Conservation (phyloP, 2,329 filamentous ascomycete species). For the Claviceps sp. region DNA sequence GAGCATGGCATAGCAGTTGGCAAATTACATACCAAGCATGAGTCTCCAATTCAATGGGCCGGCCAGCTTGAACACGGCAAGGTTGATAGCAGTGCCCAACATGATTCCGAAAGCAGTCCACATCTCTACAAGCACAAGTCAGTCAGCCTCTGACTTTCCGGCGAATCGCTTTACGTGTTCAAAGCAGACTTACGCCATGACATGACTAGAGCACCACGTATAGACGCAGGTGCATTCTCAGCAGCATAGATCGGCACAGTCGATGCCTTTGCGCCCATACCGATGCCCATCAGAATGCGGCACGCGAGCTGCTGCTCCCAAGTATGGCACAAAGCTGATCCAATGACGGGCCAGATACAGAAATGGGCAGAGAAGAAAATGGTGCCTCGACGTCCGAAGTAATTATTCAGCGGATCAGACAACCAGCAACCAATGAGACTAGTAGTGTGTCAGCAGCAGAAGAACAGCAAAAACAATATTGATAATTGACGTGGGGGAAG, state of each 20-base stretch:
- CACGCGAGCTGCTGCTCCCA: conserved; percentile 55
- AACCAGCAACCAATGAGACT: conserved; percentile 45
- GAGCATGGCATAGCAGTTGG: background rate
- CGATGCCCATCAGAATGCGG: conserved; percentile 54
- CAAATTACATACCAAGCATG: conserved; percentile 28
- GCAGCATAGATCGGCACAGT: conserved; percentile 61
- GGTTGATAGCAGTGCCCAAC: conserved; percentile 28
- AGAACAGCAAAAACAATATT: background rate
- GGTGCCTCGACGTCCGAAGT: conserved; percentile 50
- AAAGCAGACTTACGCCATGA: conserved; percentile 52
- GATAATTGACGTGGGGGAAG: background rate
- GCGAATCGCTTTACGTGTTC: conserved; percentile 25
- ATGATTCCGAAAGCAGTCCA: conserved; percentile 45
- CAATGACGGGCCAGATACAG: conserved; percentile 37
- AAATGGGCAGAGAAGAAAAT: conserved; percentile 47
- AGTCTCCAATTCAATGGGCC: conserved; percentile 22
- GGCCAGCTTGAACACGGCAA: conserved; percentile 14
- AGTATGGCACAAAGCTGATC: conserved; percentile 44
- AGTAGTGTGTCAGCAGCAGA: background rate
- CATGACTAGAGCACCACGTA: conserved; percentile 69
- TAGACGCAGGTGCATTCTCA: conserved; percentile 55
- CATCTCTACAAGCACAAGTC: conserved; percentile 31
- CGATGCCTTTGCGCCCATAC: conserved; percentile 48
- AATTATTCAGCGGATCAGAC: conserved; percentile 44
- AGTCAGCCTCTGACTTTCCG: background rate